These are phyloP conservation scores for Dendrobium nobile DNA, from an alignment of 106 monocot genomes.

Conservation along the genomic window DNA sequence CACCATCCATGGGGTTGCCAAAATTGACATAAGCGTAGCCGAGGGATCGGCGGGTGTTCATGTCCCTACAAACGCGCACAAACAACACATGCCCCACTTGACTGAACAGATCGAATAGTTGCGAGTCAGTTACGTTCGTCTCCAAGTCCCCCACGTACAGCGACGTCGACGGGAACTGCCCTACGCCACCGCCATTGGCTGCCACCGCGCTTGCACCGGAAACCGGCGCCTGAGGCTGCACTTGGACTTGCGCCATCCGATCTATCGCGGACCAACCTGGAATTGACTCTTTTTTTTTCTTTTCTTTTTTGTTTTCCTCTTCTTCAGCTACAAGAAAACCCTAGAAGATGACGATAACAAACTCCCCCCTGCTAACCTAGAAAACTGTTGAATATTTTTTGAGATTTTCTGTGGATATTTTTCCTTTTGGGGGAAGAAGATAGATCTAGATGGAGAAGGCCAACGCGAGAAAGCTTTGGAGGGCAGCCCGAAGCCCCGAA, in stretches of 20 bases:
- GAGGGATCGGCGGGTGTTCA: conserved; percentile 35
- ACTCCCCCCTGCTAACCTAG: background rate
- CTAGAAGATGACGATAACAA: conserved; percentile 8
- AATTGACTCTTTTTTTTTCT: background rate
- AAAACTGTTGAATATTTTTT: background rate
- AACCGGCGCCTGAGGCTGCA: conserved; percentile 12
- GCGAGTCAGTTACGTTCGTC: conserved; percentile 28
- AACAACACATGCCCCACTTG: conserved; percentile 25
- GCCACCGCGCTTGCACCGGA: conserved; percentile 3
- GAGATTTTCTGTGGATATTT: conserved; percentile 5
- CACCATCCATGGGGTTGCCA: conserved; percentile 34
- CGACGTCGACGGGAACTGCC: conserved; percentile 21
- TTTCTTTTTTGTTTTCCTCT: background rate
- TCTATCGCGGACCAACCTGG: background rate
- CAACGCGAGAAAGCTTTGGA: background rate
- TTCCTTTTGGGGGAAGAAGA: conserved; percentile 1
- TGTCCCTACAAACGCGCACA: conserved; percentile 50
- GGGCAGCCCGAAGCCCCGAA: conserved; percentile 21
- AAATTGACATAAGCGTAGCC: conserved; percentile 72
- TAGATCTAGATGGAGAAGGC: background rate
- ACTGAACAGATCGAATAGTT: conserved; percentile 37
- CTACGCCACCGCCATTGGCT: conserved; percentile 4
- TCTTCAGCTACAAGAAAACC: background rate
- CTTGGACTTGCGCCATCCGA: conserved; percentile 12
- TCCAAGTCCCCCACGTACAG: conserved; percentile 64